These are phyloP conservation scores for Bipolaris gigantea DNA, from an alignment of 2,329 filamentous ascomycete genomes.

Conservation along the genomic window DNA sequence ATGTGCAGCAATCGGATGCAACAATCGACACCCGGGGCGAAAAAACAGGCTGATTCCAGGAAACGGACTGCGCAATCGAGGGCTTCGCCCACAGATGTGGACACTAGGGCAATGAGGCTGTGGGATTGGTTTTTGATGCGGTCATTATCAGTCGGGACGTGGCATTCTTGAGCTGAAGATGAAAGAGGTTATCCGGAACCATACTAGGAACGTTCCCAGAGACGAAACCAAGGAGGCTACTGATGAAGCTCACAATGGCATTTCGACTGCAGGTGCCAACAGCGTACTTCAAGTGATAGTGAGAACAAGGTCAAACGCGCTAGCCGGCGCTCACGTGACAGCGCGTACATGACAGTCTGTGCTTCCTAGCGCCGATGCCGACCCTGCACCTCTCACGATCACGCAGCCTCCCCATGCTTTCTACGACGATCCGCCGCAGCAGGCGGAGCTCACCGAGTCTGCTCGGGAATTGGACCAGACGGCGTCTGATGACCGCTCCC, in stretches of 20 bases:
- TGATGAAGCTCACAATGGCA: no score
- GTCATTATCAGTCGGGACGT: not conserved
- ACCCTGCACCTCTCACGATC: not conserved
- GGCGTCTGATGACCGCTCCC: conserved; percentile 1
- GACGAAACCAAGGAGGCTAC: no score
- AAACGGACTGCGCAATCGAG: not conserved
- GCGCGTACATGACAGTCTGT: conserved; percentile 6
- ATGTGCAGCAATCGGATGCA: not conserved
- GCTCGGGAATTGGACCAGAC: not conserved
- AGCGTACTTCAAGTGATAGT: not conserved
- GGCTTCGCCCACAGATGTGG: not conserved
- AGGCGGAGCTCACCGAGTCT: not conserved
- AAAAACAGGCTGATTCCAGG: not conserved
- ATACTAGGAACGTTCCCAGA: no score
- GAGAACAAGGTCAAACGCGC: not conserved
- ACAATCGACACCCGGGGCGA: not conserved
- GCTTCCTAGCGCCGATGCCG: conserved; percentile 1
- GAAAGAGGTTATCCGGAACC: not conserved
- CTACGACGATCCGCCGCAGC: not conserved
- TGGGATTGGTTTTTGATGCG: not conserved
- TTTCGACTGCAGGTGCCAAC: no score
- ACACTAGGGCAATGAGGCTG: not conserved
- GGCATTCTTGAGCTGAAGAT: not conserved
- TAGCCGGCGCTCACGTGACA: conserved; percentile 5
- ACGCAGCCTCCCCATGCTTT: conserved; percentile 1